Percentiles rank a stretch among this genome's conserved stretches.
Conservation (phyloP, 371 early-diverging fungal genomes). For the Basidiobolus meristosporus region DNA sequence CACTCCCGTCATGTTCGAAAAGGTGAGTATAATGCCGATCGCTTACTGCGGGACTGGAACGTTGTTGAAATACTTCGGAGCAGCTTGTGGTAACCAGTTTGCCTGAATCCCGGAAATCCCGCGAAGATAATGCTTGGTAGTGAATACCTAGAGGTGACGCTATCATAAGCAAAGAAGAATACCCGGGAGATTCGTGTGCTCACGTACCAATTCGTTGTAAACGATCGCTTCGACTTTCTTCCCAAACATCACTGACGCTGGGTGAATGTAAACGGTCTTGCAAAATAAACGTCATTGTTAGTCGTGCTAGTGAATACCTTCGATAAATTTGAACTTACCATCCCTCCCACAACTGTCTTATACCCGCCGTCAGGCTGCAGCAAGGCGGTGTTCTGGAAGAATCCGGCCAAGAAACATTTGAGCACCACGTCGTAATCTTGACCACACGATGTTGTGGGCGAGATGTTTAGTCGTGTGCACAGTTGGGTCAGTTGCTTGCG, state of each 20-base stretch:
- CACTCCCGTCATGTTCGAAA: too few relatives aligned
- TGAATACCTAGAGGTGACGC: conserved; percentile 33
- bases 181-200: not conserved
- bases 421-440: conserved; percentile 49
- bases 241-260: conserved; percentile 65
- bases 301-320: not conserved
- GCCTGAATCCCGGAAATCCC: conserved; percentile 67
- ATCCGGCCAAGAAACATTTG: conserved; percentile 76
- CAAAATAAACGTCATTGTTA: conserved; percentile 1
- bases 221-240: conserved; percentile 60
- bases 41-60: too few relatives aligned
- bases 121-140: conserved; percentile 72
- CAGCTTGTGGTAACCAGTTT: conserved; percentile 62
- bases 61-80: conserved; percentile 53
- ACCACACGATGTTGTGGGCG: conserved; percentile 38
- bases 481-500: conserved; percentile 67
- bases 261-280: conserved; percentile 71
- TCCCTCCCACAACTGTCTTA: conserved; percentile 49
- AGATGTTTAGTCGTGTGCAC: conserved; percentile 43
- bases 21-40: too few relatives aligned
- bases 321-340: conserved; percentile 7
- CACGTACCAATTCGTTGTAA: conserved; percentile 74
- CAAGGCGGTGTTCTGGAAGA: conserved; percentile 74
- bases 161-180: not conserved
- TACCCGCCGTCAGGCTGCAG: conserved; percentile 79